Evolutionary conservation across 2,329 filamentous ascomycete species (phyloP).

Genomic region (Colletotrichum zoysiae): DNA sequence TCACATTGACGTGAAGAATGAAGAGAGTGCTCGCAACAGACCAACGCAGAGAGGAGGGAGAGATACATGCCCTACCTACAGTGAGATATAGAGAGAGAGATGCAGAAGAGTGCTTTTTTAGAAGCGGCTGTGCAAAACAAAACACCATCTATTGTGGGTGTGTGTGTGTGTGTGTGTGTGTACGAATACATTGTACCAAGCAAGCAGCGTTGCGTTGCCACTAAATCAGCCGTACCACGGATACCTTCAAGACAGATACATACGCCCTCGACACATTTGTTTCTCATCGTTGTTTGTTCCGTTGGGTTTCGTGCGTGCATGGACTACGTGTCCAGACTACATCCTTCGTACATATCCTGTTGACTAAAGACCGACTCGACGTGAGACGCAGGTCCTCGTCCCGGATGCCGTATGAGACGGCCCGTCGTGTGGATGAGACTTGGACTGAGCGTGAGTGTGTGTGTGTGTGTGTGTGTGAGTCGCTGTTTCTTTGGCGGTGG

Average conservation of each 20-base stretch:
- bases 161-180: not conserved
- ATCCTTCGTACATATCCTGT: too few relatives aligned
- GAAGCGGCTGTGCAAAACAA: slow-evolving; percentile 19
- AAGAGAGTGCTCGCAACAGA: not conserved
- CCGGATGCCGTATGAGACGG: not conserved
- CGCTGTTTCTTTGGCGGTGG: slow-evolving; percentile 14
- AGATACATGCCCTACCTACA: not conserved
- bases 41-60: not conserved
- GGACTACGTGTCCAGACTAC: too few relatives aligned
- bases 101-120: not conserved
- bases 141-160: not conserved
- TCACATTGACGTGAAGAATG: not conserved
- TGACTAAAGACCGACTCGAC: not conserved
- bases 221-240: slow-evolving; percentile 10
- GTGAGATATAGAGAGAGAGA: not conserved
- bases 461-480: not conserved
- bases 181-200: too few relatives aligned
- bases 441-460: not conserved
- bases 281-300: not conserved
- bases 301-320: not conserved
- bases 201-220: not conserved
- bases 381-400: not conserved
- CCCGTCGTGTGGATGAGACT: not conserved
- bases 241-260: too few relatives aligned
- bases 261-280: not conserved